A percentile compares a stretch with the other conserved stretches of the same genome.
These are phyloP conservation scores for Domatiomyces catenatus DNA, from an alignment of 2,329 filamentous ascomycete genomes.

Conservation along the genomic window DNA sequence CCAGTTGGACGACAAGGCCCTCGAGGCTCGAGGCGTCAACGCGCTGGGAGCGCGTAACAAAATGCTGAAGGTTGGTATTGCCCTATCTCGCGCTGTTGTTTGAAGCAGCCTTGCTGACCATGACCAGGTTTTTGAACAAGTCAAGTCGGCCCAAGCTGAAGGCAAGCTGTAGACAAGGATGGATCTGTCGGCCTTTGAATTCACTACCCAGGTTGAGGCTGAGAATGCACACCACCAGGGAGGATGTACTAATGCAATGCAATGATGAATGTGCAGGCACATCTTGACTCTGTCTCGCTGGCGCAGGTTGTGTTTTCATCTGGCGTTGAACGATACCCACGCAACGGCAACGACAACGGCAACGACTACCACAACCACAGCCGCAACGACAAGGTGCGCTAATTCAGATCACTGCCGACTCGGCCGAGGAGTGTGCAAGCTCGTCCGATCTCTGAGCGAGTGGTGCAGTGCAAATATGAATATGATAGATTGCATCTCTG, in stretches of 20 bases:
- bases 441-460: not conserved
- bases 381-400: not conserved
- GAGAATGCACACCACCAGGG: not conserved
- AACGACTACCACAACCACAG: too few relatives aligned
- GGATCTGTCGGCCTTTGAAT: not conserved
- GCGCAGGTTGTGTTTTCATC: not conserved
- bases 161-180: constrained; percentile 37
- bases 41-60: constrained; percentile 88
- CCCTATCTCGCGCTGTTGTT: not conserved
- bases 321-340: not conserved
- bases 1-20: constrained; percentile 77
- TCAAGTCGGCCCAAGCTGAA: constrained; percentile 63
- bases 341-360: too few relatives aligned
- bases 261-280: not conserved
- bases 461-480: not conserved
- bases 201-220: not conserved
- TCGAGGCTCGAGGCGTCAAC: constrained; percentile 88
- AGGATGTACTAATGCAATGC: not conserved
- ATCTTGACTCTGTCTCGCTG: not conserved
- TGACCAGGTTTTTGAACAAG: constrained; percentile 74
- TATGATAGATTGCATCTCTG: not conserved
- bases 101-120: constrained; percentile 19
- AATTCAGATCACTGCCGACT: not conserved
- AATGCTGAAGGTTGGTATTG: constrained; percentile 71
- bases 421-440: not conserved